Evolutionary conservation across 2,329 filamentous ascomycete species (phyloP).

Genomic region (Cladophialophora carrionii): DNA sequence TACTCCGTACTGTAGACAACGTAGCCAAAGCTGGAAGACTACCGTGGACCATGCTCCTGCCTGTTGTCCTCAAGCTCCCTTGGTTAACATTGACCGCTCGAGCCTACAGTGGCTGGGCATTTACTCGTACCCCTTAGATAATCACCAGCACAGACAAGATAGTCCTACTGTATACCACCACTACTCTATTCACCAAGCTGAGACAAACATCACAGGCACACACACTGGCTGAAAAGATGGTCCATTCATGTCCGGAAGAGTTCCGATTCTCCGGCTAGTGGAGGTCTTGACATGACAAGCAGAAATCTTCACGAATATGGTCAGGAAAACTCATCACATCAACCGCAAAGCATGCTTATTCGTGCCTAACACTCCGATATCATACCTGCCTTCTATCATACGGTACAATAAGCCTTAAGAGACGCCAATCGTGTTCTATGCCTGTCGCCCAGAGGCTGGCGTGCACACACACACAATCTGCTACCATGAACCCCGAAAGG

Average conservation of each 20-base stretch:
- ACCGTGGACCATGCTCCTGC: too few relatives aligned
- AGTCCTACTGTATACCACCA: not conserved
- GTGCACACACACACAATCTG: constrained; percentile 2
- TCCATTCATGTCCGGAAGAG: not conserved
- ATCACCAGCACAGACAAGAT: not conserved
- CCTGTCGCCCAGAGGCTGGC: constrained; percentile 1
- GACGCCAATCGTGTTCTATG: constrained; percentile 9
- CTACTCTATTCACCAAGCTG: not conserved
- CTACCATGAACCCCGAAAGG: not conserved
- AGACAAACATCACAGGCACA: not conserved
- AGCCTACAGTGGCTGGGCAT: not conserved
- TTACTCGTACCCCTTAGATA: not conserved
- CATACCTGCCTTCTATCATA: constrained; percentile 32
- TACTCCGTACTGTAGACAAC: too few relatives aligned
- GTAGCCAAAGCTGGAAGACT: too few relatives aligned
- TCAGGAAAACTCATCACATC: not conserved
- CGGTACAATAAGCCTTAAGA: constrained; percentile 15
- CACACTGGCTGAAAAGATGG: not conserved
- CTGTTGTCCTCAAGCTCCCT: not conserved
- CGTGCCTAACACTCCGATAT: not conserved
- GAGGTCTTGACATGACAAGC: too few relatives aligned
- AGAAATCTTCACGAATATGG: not conserved
- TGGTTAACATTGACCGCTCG: too few relatives aligned
- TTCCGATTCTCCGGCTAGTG: too few relatives aligned
- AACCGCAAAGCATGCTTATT: not conserved